Conservation (phyloP, 768 basidiomycete species). For the Austroboletus festivus region DNA sequence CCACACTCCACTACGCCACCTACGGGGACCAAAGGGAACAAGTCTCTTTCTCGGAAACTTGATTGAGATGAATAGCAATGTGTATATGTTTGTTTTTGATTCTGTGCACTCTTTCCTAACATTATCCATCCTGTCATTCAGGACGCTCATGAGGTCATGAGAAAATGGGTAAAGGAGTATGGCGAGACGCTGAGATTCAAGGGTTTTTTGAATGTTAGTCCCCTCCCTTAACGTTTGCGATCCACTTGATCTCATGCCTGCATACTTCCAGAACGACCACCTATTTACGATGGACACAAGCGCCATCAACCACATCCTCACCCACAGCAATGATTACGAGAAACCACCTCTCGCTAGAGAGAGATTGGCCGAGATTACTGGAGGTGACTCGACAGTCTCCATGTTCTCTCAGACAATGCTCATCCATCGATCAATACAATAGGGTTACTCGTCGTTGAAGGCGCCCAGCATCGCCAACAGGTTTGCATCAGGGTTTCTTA, state of each 20-base stretch:
- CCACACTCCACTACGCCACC: constrained; percentile 40
- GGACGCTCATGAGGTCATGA: constrained; percentile 34
- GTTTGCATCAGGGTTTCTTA: too few species aligned
- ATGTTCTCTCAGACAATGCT: background rate
- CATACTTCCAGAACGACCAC: too few species aligned
- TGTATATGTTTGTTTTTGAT: constrained; percentile 17
- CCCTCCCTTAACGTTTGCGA: background rate
- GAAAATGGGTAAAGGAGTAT: constrained; percentile 46
- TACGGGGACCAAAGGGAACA: constrained; percentile 49
- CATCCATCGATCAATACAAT: too few species aligned
- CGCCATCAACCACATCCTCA: constrained; percentile 62
- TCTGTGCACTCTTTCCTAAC: background rate
- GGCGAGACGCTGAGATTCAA: constrained; percentile 46
- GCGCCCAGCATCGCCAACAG: too few species aligned
- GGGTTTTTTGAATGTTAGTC: constrained; percentile 42
- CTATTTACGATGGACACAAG: constrained; percentile 59
- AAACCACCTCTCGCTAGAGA: constrained; percentile 46
- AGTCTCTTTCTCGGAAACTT: constrained; percentile 50
- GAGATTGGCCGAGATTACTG: constrained; percentile 40
- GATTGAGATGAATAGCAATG: constrained; percentile 41
- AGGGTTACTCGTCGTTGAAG: constrained; percentile 45
- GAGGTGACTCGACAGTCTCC: constrained; percentile 27
- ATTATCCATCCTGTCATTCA: constrained; percentile 1
- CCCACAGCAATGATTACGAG: constrained; percentile 51
- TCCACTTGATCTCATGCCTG: background rate